phyloP scores from a whole-genome alignment of 306 rosid genomes.

The Trifolium pratense region DNA sequence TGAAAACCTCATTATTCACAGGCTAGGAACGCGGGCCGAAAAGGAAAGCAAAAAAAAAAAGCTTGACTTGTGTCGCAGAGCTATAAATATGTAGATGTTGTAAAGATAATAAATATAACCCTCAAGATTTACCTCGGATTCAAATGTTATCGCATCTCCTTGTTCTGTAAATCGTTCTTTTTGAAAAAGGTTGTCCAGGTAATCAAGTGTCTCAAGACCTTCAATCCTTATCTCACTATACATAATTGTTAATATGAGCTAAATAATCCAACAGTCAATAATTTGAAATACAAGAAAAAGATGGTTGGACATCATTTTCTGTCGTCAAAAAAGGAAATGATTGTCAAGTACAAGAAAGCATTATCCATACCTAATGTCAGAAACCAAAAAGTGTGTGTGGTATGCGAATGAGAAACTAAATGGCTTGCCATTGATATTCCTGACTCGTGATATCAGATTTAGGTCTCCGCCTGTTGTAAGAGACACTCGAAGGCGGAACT shows the following conservation, averaged over 20 bases:
- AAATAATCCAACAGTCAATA: conserved; percentile 1
- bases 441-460: conserved; percentile 69
- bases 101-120: conserved; percentile 9
- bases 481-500: conserved; percentile 83
- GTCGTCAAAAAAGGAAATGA: conserved; percentile 4
- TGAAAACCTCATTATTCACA: conserved; percentile 19
- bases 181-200: conserved; percentile 77
- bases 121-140: conserved; percentile 70
- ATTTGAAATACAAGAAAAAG: neutral
- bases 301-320: conserved; percentile 20
- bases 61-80: conserved; percentile 18
- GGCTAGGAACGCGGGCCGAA: conserved; percentile 4
- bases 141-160: conserved; percentile 92
- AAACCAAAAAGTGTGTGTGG: conserved; percentile 82
- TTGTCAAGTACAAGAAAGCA: conserved; percentile 34
- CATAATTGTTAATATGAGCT: conserved; percentile 30
- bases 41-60: conserved; percentile 12
- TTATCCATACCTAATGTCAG: conserved; percentile 80
- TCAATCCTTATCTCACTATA: conserved; percentile 90
- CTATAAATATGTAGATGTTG: neutral
- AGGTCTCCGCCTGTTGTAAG: conserved; percentile 68
- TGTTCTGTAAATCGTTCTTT: conserved; percentile 94
- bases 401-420: conserved; percentile 88
- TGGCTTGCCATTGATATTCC: conserved; percentile 83
- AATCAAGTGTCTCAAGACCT: conserved; percentile 91